Evolutionary conservation across 192 early-diverging fungal genomes (phyloP).

Genomic region (Rhizophagus prolifer): DNA sequence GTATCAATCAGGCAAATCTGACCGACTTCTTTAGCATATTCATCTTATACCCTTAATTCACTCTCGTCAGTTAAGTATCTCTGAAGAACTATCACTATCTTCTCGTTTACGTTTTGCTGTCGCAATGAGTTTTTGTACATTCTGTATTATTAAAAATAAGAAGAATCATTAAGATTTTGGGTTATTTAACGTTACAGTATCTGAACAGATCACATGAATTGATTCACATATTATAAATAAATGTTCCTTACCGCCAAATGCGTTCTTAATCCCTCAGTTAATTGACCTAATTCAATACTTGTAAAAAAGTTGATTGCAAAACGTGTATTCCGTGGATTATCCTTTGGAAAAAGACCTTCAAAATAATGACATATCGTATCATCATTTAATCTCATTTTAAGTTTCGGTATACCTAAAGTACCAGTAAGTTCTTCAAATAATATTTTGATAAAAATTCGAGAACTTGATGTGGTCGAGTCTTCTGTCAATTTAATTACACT

Average conservation of each 20-base stretch:
- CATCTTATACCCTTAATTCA: no score
- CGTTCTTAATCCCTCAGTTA: constrained; percentile 93
- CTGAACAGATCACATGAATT: no score
- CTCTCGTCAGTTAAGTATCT: no score
- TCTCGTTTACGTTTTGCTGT: constrained; percentile 4
- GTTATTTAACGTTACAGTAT: no score
- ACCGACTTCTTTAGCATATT: no score
- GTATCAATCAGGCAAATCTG: no score
- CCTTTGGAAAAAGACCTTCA: constrained; percentile 86
- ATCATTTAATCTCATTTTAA: constrained; percentile 64
- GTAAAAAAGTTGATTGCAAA: constrained; percentile 99
- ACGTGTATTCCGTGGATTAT: constrained; percentile 82
- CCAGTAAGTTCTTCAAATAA: constrained; percentile 87
- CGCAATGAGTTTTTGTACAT: constrained; percentile 8
- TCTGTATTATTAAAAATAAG: background rate
- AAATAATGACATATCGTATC: constrained; percentile 74
- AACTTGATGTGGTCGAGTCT: constrained; percentile 92
- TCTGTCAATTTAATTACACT: constrained; percentile 82
- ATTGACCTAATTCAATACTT: constrained; percentile 84
- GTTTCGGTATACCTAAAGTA: constrained; percentile 75
- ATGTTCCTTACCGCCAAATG: constrained; percentile 59
- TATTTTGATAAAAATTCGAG: constrained; percentile 97
- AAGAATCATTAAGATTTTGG: no score
- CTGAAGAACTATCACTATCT: background rate
- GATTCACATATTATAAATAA: background rate